phyloP scores from a whole-genome alignment of 768 basidiomycete species.

The Cystofilobasidium capitatum region DNA sequence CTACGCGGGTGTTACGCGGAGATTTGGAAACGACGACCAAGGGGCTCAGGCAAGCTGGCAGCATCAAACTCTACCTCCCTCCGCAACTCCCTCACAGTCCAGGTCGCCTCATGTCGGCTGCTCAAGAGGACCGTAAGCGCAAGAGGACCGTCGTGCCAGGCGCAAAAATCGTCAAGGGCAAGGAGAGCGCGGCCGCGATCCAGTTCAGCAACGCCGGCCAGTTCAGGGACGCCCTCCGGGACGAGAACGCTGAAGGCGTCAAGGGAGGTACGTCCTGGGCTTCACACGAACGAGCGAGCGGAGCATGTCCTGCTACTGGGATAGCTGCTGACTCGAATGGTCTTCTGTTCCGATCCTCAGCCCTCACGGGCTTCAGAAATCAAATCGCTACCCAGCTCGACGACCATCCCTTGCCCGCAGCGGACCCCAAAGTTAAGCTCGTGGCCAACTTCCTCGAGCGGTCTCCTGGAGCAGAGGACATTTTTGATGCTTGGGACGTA shows the following conservation, averaged over 20 bases:
- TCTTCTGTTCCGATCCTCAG: constrained; percentile 32
- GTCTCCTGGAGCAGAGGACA: constrained; percentile 50
- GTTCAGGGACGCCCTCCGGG: constrained; percentile 20
- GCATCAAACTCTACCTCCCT: background rate
- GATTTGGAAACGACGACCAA: too few relatives aligned
- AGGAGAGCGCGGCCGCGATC: constrained; percentile 6
- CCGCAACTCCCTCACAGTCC: background rate
- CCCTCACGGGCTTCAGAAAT: constrained; percentile 52
- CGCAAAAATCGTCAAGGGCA: constrained; percentile 1
- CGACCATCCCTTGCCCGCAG: constrained; percentile 43
- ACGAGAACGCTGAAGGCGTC: constrained; percentile 10
- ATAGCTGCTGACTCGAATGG: background rate
- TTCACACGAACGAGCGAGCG: too few relatives aligned
- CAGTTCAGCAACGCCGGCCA: constrained; percentile 13
- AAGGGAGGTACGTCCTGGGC: constrained; percentile 20
- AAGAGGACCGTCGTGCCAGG: constrained; percentile 6
- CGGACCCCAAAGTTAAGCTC: constrained; percentile 37
- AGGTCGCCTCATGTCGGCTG: background rate
- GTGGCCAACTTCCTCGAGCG: constrained; percentile 55
- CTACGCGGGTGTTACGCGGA: too few relatives aligned
- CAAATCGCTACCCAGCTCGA: constrained; percentile 54
- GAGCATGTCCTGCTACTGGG: background rate
- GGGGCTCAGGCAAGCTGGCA: too few relatives aligned
- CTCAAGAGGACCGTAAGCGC: constrained; percentile 4
- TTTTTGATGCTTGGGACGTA: constrained; percentile 57